These are phyloP conservation scores for Schwanniomyces polymorphus DNA, from an alignment of 805 yeast genomes.

Conservation along the genomic window DNA sequence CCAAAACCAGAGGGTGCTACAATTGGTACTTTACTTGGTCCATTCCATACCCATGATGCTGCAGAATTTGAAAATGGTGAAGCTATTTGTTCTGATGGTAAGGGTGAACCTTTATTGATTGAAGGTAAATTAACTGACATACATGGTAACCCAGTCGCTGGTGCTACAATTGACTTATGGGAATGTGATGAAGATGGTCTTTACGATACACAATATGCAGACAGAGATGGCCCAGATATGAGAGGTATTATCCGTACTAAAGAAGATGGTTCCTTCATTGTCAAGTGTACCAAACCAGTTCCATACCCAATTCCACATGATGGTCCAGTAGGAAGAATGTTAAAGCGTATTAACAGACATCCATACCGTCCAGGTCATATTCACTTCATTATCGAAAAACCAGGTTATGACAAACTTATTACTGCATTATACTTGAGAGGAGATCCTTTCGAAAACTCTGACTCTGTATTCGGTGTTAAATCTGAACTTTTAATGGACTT, in stretches of 20 bases:
- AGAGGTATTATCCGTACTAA: conserved; percentile 15
- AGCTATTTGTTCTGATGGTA: conserved; percentile 15
- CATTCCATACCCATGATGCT: conserved; percentile 23
- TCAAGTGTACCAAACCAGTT: conserved; percentile 30
- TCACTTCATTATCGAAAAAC: conserved; percentile 19
- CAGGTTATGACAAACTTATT: conserved; percentile 17
- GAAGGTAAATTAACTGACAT: conserved; percentile 16
- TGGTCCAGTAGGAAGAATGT: conserved; percentile 37
- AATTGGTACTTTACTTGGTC: conserved; percentile 20
- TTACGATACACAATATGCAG: conserved; percentile 19
- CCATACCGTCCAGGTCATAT: conserved; percentile 34
- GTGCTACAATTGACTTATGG: conserved; percentile 19
- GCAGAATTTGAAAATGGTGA: conserved; percentile 13
- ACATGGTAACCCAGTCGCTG: conserved; percentile 14
- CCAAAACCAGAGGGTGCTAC: conserved; percentile 21
- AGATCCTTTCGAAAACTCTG: conserved; percentile 18
- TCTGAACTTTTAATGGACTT: conserved; percentile 10
- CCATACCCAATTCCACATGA: conserved; percentile 40
- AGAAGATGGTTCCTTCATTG: conserved; percentile 17
- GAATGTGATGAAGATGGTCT: conserved; percentile 21
- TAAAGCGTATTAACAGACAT: conserved; percentile 31
- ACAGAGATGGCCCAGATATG: conserved; percentile 19
- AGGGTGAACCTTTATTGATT: conserved; percentile 21
- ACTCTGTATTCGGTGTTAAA: conserved; percentile 22
- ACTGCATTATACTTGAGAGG: conserved; percentile 19